phyloP scores from a whole-genome alignment of 2,329 filamentous ascomycete species.

The Pyrenochaeta sp. region DNA sequence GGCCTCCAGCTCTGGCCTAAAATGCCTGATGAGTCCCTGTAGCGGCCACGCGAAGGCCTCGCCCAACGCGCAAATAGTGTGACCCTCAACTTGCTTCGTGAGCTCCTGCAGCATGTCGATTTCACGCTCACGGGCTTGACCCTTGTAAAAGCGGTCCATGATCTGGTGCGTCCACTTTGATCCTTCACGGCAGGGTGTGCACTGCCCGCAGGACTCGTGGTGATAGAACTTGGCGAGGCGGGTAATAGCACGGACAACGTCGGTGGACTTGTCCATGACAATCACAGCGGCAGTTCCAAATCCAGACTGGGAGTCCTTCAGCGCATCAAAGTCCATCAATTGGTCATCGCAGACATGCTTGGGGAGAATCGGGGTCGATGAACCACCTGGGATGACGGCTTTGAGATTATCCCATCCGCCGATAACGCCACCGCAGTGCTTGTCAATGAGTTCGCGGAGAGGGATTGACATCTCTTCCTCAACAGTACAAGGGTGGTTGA shows the following conservation, averaged over 20 bases:
- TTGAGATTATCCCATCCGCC: conserved; percentile 98
- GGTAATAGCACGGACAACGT: conserved; percentile 92
- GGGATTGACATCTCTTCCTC: conserved; percentile 99
- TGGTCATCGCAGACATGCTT: conserved; percentile 91
- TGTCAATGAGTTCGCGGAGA: conserved; percentile 93
- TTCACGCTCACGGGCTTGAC: conserved; percentile 85
- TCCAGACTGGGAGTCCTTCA: conserved; percentile 98
- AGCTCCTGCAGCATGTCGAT: conserved; percentile 99
- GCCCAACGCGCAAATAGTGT: conserved; percentile 97
- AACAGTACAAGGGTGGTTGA: conserved; percentile 98
- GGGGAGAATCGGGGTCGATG: conserved; percentile 93
- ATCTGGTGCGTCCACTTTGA: conserved; percentile 99
- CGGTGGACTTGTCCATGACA: conserved; percentile 98
- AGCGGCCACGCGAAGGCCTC: conserved; percentile 99
- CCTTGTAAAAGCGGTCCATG: conserved; percentile 95
- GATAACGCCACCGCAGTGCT: conserved; percentile 95
- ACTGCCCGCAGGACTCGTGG: conserved; percentile 98
- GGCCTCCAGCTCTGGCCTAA: conserved; percentile 93
- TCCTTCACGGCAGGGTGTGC: conserved; percentile 98
- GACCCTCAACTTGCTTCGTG: conserved; percentile 98
- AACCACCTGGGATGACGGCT: conserved; percentile 94
- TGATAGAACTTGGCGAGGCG: conserved; percentile 96
- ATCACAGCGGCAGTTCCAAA: conserved; percentile 97
- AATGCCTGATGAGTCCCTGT: conserved; percentile 97
- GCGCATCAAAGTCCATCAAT: conserved; percentile 97